Base-by-base conservation (phyloP, 352 stramenopile genomes). In the Phytophthora citricola region DNA sequence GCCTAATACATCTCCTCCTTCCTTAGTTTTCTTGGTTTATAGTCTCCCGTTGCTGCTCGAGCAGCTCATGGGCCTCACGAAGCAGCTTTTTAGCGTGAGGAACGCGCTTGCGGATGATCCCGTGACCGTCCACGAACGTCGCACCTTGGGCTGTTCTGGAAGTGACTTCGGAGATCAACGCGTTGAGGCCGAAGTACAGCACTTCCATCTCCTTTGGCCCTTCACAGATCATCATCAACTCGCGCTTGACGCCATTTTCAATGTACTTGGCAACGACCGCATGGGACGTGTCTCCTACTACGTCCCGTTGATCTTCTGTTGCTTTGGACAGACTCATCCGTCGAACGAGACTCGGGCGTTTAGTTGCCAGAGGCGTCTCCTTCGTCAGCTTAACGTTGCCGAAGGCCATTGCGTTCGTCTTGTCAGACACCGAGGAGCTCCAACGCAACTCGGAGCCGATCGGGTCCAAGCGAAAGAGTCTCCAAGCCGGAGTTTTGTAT, bases 141-240 rank as follows among this genome's bases (percentile, higher is more conserved):
- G 79, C 82, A 2, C 81, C 81, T 22, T 80, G 55, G 8, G 70
- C 69, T 0, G 81, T 79, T 44, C 81, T 73, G 0, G 47, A 68
- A 14, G 69, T 63, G 3, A 69, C 75, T 59, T 92, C 83, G 0
- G 47, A 57, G 56, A 89, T 60, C 29, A 92, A 51, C 41, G 81
- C 75, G 17, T 66, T 66, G 39, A 92, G 54, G 5, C 79, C 81
- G 63, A 84, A 85, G 49, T 70, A 63, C 27, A 92, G 66, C 17
- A 83, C 81, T 20, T 89, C 66, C 57, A 80, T 83, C 54, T 90
- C 83, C 41, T 74, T 82, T 26, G 74, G 51, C n/a, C 78, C 81
- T 48, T 92, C 83, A 32, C 79, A 89, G 20, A 90, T 72, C 20
- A 92, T 63, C 14, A 90, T 81, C 32, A 92, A 62, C 50, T 90